Percentiles rank a stretch among this genome's conserved stretches.
These are phyloP conservation scores for Pouteria glomerata DNA, from an alignment of 148 eudicot genomes.

Conservation along the genomic window DNA sequence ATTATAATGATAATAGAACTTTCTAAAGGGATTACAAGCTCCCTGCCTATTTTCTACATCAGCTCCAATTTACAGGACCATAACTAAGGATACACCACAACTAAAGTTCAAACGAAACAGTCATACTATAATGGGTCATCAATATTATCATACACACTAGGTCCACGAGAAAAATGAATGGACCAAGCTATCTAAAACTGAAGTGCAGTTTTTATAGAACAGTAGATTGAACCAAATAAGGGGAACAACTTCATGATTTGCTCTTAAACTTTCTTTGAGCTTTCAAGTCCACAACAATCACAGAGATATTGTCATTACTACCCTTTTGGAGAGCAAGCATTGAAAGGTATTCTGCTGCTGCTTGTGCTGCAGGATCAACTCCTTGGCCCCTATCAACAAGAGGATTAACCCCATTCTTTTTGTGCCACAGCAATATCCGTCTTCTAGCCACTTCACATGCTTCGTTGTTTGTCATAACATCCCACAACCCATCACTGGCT, in stretches of 20 bases:
- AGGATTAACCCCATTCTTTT: conserved; percentile 33
- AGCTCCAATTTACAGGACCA: conserved; percentile 4
- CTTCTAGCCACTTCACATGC: conserved; percentile 55
- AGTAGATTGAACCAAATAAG: background rate
- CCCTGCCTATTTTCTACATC: conserved; percentile 6
- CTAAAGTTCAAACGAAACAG: background rate
- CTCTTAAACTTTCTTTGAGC: conserved; percentile 51
- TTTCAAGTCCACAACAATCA: conserved; percentile 60
- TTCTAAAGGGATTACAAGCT: too few relatives aligned
- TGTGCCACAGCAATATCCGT: conserved; percentile 58
- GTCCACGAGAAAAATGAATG: conserved; percentile 28
- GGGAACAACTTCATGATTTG: conserved; percentile 26
- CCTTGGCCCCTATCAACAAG: conserved; percentile 36
- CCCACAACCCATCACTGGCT: conserved; percentile 67
- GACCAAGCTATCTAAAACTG: conserved; percentile 22
- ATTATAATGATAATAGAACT: background rate
- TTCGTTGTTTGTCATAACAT: conserved; percentile 58
- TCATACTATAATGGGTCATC: background rate
- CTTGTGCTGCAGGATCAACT: conserved; percentile 56
- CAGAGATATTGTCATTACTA: conserved; percentile 56
- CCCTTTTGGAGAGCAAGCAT: conserved; percentile 52
- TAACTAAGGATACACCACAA: background rate
- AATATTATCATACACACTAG: conserved; percentile 15
- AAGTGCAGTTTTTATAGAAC: conserved; percentile 6
- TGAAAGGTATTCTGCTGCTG: conserved; percentile 57